Conservation (phyloP, 2,329 filamentous ascomycete species). For the Cadophora sp. region DNA sequence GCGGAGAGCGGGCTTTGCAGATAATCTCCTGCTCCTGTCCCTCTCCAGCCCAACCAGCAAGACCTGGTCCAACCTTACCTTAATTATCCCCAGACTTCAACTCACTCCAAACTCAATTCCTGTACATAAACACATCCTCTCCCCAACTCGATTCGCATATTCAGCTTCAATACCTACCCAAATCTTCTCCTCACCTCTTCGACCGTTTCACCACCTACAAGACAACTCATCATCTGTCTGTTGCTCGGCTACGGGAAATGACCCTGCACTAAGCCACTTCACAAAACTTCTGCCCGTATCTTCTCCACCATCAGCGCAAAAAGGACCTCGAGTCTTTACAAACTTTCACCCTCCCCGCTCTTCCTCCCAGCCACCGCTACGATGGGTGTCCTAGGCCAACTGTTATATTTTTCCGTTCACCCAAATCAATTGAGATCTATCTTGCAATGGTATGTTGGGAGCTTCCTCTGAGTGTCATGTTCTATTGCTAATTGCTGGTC, state of each 20-base stretch:
- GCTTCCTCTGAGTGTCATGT: not conserved
- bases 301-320: slow-evolving; percentile 4
- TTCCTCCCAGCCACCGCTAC: slow-evolving; percentile 13
- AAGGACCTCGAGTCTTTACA: not conserved
- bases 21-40: not conserved
- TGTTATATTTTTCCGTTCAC: slow-evolving; percentile 77
- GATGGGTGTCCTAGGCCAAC: slow-evolving; percentile 61
- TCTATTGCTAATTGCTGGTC: slow-evolving; percentile 32
- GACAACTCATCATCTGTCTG: not conserved
- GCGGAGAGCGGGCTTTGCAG: not conserved
- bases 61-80: not conserved
- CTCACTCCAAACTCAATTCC: not conserved
- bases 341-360: slow-evolving; percentile 15
- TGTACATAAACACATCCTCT: not conserved
- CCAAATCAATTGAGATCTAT: slow-evolving; percentile 81
- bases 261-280: not conserved
- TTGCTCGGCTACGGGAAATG: slow-evolving; percentile 1
- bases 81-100: not conserved
- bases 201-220: not conserved
- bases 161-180: not conserved
- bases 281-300: not conserved
- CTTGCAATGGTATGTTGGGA: slow-evolving; percentile 76
- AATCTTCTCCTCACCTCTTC: not conserved
- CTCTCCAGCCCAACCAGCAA: not conserved
- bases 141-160: not conserved